These are phyloP conservation scores for Entelexis sorbosivorans DNA, from an alignment of 1,139 yeast species.

Conservation along the genomic window DNA sequence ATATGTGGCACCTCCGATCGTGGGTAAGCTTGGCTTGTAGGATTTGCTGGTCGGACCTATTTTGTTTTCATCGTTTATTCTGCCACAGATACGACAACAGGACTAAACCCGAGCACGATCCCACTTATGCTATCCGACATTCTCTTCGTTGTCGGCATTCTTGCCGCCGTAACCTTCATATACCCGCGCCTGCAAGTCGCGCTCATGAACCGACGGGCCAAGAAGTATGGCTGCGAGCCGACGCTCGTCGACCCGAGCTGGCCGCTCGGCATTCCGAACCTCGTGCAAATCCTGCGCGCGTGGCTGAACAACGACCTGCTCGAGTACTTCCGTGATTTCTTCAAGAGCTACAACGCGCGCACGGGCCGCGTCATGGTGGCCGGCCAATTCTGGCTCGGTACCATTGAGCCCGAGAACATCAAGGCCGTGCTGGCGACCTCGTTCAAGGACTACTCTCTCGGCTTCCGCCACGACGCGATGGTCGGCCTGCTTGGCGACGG, in stretches of 20 bases:
- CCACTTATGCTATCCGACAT: constrained; percentile 1
- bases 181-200: constrained; percentile 8
- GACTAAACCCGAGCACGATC: not conserved
- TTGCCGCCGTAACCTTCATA: not conserved
- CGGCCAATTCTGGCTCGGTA: constrained; percentile 27
- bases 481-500: constrained; percentile 45
- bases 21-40: not conserved
- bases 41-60: not conserved
- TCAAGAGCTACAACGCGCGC: constrained; percentile 1
- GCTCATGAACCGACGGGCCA: constrained; percentile 14
- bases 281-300: constrained; percentile 1
- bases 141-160: not conserved
- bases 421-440: constrained; percentile 32
- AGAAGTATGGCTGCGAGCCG: constrained; percentile 13
- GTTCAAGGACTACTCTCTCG: constrained; percentile 44
- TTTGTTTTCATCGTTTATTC: not conserved
- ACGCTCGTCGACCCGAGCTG: constrained; percentile 1
- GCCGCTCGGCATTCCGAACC: constrained; percentile 13
- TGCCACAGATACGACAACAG: not conserved
- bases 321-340: constrained; percentile 10
- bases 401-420: constrained; percentile 40
- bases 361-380: constrained; percentile 15
- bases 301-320: constrained; percentile 9
- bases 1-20: not conserved
- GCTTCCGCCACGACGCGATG: constrained; percentile 34